These are phyloP conservation scores for Monascus ruber DNA, from an alignment of 2,329 filamentous ascomycete genomes.

Conservation along the genomic window DNA sequence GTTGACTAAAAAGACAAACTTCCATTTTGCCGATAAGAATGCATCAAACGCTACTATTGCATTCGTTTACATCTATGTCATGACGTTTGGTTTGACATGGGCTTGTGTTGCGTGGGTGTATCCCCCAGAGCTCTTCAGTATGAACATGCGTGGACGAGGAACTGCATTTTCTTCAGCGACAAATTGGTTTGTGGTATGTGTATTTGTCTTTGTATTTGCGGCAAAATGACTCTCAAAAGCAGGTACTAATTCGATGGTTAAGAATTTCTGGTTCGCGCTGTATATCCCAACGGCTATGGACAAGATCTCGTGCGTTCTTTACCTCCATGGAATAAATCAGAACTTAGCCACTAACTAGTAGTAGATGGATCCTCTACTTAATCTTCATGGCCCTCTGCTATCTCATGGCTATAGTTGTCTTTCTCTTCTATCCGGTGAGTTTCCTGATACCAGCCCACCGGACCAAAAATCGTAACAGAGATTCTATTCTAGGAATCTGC, in stretches of 20 bases:
- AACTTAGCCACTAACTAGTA: not conserved
- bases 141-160: constrained; percentile 10
- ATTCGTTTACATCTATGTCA: constrained; percentile 19
- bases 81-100: constrained; percentile 18
- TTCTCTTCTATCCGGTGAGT: constrained; percentile 12
- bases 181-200: constrained; percentile 17
- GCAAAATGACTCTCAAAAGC: not conserved
- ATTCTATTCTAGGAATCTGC: constrained; percentile 11
- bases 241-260: not conserved
- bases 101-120: constrained; percentile 14
- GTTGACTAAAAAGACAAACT: constrained; percentile 13
- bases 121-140: constrained; percentile 12
- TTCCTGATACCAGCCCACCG: not conserved
- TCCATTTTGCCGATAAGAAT: constrained; percentile 6
- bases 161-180: constrained; percentile 14
- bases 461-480: not conserved
- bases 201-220: not conserved
- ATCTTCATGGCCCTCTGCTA: constrained; percentile 14
- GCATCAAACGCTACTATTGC: constrained; percentile 14
- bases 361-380: constrained; percentile 13
- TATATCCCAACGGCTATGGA: constrained; percentile 16
- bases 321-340: not conserved
- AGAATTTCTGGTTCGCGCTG: constrained; percentile 16
- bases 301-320: constrained; percentile 9
- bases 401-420: constrained; percentile 11